A percentile compares a stretch with the other conserved stretches of the same genome.
phyloP scores from a whole-genome alignment of 345 rosid species.

The Melaleuca alternifolia region DNA sequence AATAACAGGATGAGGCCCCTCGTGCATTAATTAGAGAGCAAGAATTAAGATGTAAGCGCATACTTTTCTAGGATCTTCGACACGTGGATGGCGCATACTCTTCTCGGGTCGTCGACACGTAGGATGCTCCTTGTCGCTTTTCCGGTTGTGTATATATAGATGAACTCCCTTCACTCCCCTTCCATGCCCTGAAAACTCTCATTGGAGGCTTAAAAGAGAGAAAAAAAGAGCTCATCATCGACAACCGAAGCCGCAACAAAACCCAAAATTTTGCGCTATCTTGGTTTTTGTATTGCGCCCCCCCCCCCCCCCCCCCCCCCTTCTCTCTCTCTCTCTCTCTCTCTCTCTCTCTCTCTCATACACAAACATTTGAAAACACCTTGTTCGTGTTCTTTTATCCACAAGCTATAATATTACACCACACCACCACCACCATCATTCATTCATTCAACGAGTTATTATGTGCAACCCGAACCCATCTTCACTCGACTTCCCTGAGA shows the following conservation, averaged over 20 bases:
- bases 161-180: not conserved
- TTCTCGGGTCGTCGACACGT: not conserved
- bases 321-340: not conserved
- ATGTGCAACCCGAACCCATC: conserved; percentile 65
- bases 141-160: not conserved
- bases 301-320: too few species aligned
- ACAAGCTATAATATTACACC: not conserved
- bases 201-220: not conserved
- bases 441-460: not conserved
- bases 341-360: not conserved
- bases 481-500: conserved; percentile 34
- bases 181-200: not conserved
- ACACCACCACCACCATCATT: not conserved
- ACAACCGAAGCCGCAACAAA: not conserved
- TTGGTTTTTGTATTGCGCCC: not conserved
- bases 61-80: not conserved
- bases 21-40: not conserved
- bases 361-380: not conserved
- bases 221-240: not conserved
- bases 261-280: not conserved
- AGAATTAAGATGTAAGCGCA: not conserved
- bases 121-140: too few species aligned
- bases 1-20: not conserved
- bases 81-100: not conserved
- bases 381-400: not conserved